Percentiles rank a stretch among this genome's conserved stretches.
Conservation (phyloP, 139 green algal genomes). For the Astrephomene gubernaculifera region DNA sequence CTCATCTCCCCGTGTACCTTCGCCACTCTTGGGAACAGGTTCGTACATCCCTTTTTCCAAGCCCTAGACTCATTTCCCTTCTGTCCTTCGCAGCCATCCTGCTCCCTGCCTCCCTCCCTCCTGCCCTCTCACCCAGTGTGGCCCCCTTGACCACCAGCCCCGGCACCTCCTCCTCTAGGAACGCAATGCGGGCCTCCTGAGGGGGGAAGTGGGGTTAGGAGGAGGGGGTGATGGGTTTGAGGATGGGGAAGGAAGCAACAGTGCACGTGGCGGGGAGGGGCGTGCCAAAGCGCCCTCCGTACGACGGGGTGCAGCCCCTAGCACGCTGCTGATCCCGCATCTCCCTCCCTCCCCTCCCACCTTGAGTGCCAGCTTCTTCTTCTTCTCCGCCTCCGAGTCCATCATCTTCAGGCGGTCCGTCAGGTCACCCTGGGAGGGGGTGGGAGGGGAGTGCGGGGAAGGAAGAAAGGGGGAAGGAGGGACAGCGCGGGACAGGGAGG, state of each 20-base stretch:
- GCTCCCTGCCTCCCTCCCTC: not conserved
- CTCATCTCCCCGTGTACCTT: too few relatives aligned
- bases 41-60: too few relatives aligned
- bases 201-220: not conserved
- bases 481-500: too few relatives aligned
- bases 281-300: too few relatives aligned
- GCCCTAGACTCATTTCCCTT: too few relatives aligned
- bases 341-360: not conserved
- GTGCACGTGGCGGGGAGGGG: not conserved
- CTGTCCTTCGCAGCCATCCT: too few relatives aligned
- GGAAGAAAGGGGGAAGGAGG: not conserved
- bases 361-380: constrained; percentile 58
- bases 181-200: constrained; percentile 55
- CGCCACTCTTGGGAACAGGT: too few relatives aligned
- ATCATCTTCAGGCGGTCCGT: constrained; percentile 70
- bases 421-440: constrained; percentile 54
- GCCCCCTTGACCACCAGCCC: constrained; percentile 58
- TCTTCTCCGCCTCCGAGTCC: constrained; percentile 56
- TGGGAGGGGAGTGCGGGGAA: not conserved
- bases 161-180: constrained; percentile 66
- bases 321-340: not conserved
- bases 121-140: constrained; percentile 33
- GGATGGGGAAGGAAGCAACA: not conserved
- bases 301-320: too few relatives aligned
- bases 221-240: not conserved